Evolutionary conservation across 805 yeast species (phyloP).

Genomic region (Millerozyma acaciae): DNA sequence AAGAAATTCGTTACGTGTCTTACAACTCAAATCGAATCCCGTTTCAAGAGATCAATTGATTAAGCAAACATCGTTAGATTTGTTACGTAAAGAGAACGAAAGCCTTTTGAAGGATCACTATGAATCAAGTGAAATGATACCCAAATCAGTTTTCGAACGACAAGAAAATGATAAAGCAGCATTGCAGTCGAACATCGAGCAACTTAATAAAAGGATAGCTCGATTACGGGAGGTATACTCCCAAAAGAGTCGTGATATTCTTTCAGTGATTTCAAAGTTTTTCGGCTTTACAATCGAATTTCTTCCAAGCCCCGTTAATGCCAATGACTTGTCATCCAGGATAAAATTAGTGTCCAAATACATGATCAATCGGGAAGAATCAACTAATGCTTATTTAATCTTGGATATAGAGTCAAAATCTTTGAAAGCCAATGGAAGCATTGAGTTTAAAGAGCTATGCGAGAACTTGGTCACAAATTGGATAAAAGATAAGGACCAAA

Average conservation of each 20-base stretch:
- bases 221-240: slow-evolving; percentile 57
- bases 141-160: slow-evolving; percentile 61
- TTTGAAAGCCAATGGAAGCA: slow-evolving; percentile 47
- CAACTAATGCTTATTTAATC: slow-evolving; percentile 43
- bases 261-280: slow-evolving; percentile 60
- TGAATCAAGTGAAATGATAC: slow-evolving; percentile 32
- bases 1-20: slow-evolving; percentile 37
- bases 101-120: slow-evolving; percentile 19
- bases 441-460: slow-evolving; percentile 34
- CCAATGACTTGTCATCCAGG: slow-evolving; percentile 47
- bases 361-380: slow-evolving; percentile 19
- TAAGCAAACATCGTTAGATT: slow-evolving; percentile 48
- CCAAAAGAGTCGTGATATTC: slow-evolving; percentile 65
- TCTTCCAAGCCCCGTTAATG: slow-evolving; percentile 40
- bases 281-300: slow-evolving; percentile 76
- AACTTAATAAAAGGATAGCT: slow-evolving; percentile 46
- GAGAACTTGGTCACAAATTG: slow-evolving; percentile 59
- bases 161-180: slow-evolving; percentile 50
- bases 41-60: slow-evolving; percentile 57
- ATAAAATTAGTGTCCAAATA: slow-evolving; percentile 51
- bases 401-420: slow-evolving; percentile 56
- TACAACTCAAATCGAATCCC: slow-evolving; percentile 68
- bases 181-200: slow-evolving; percentile 45
- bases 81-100: slow-evolving; percentile 54
- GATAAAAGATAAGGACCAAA: slow-evolving; percentile 64